These are phyloP conservation scores for Neurospora hispaniola DNA, from an alignment of 495 filamentous ascomycete genomes.

Conservation along the genomic window DNA sequence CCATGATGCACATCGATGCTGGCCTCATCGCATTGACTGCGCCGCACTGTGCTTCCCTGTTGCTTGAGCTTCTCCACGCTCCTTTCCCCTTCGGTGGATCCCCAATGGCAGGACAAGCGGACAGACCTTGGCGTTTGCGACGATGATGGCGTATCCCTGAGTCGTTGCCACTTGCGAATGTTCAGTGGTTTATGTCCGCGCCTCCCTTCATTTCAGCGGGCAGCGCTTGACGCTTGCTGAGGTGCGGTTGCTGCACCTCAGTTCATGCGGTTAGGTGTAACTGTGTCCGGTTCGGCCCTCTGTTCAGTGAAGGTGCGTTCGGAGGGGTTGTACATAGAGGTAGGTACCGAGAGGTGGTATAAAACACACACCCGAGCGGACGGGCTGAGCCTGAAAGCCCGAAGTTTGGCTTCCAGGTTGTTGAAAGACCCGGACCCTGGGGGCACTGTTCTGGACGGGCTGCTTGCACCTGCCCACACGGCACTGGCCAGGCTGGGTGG, in stretches of 20 bases:
- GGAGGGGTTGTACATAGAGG: neutral
- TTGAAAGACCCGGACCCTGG: neutral
- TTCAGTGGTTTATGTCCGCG: neutral
- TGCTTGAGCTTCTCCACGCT: neutral
- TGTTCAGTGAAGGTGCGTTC: neutral
- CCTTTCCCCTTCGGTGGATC: neutral
- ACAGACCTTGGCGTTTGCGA: neutral
- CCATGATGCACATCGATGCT: neutral
- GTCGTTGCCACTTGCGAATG: neutral
- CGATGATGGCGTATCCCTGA: neutral
- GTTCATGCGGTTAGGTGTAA: neutral
- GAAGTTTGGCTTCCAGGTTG: neutral
- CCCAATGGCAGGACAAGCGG: neutral
- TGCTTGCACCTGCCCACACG: neutral
- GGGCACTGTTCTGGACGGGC: neutral
- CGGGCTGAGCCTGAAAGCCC: neutral
- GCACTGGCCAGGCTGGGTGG: neutral
- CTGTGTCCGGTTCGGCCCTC: neutral
- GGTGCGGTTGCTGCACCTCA: neutral
- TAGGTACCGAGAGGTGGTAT: no score
- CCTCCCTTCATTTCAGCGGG: neutral
- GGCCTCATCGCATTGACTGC: neutral
- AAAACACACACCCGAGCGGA: neutral
- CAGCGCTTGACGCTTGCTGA: neutral
- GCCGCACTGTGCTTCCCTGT: neutral